phyloP scores from a whole-genome alignment of 495 filamentous ascomycete genomes.

The Jackrogersella minutella region DNA sequence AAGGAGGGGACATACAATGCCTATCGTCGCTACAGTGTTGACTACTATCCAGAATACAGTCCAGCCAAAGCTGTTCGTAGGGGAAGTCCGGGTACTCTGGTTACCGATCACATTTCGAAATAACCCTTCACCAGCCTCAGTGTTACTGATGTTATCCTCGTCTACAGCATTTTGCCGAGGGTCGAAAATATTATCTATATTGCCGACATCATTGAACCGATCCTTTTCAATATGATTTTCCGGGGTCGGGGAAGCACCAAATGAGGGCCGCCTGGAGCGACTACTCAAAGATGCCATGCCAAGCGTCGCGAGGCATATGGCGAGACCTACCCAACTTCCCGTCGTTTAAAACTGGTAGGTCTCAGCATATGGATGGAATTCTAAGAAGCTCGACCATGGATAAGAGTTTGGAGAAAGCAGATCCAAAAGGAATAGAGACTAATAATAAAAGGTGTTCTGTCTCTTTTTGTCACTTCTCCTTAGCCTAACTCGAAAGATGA shows the following conservation, averaged over 20 bases:
- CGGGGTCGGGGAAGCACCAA: conserved; percentile 49
- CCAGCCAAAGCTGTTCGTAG: conserved; percentile 40
- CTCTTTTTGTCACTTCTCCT: neutral
- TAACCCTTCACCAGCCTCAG: conserved; percentile 51
- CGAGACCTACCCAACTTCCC: conserved; percentile 23
- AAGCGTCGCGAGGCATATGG: conserved; percentile 19
- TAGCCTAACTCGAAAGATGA: neutral
- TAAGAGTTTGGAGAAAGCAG: neutral
- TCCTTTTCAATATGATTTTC: conserved; percentile 41
- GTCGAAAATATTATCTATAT: conserved; percentile 31
- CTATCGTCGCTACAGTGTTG: conserved; percentile 68
- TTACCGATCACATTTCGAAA: conserved; percentile 36
- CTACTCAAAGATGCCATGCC: conserved; percentile 38
- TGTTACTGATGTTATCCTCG: conserved; percentile 40
- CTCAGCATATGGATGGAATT: conserved; percentile 12
- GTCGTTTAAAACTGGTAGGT: conserved; percentile 16
- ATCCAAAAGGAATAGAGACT: neutral
- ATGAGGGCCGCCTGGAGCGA: conserved; percentile 42
- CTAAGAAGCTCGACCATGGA: neutral
- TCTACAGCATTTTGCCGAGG: conserved; percentile 40
- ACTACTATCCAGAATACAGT: conserved; percentile 63
- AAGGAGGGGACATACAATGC: conserved; percentile 58
- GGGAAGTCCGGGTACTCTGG: conserved; percentile 26
- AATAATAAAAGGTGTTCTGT: neutral
- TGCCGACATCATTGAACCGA: conserved; percentile 30